Conservation (phyloP, 208 protist species). For the Wallacemonas rigidus region DNA sequence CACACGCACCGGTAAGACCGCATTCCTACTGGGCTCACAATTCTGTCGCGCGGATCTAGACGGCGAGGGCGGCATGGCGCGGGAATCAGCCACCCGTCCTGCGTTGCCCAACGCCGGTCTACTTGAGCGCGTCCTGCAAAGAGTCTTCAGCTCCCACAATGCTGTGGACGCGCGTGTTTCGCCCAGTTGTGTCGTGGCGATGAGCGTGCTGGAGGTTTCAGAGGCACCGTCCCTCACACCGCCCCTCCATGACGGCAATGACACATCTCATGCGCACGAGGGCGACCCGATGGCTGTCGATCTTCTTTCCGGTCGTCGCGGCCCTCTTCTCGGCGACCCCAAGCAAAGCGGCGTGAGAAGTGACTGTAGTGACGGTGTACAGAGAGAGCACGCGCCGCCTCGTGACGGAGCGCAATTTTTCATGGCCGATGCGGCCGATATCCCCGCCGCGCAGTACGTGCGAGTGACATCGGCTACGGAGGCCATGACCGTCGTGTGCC, state of each 20-base stretch:
- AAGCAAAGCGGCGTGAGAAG: background rate
- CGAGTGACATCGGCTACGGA: conserved; percentile 17
- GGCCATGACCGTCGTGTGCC: conserved; percentile 22
- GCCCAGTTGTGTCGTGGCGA: conserved; percentile 4
- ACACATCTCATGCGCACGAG: background rate
- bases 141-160: background rate
- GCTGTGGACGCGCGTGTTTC: no score
- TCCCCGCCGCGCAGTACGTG: conserved; percentile 45
- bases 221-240: background rate
- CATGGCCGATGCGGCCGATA: conserved; percentile 41
- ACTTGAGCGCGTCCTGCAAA: background rate
- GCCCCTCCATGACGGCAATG: background rate
- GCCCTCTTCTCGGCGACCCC: background rate
- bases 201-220: conserved; percentile 24
- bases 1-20: conserved; percentile 21
- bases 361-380: no score
- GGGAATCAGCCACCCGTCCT: no score
- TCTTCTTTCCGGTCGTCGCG: conserved; percentile 15
- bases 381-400: no score
- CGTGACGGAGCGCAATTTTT: conserved; percentile 8
- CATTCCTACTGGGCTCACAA: conserved; percentile 9
- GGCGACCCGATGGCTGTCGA: conserved; percentile 8
- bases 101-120: background rate
- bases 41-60: background rate
- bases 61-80: background rate